Evolutionary conservation across 2,329 filamentous ascomycete species (phyloP), one percentile per base, ranked within the genome.

Genomic region (Pseudophaeomoniella oleicola): DNA sequence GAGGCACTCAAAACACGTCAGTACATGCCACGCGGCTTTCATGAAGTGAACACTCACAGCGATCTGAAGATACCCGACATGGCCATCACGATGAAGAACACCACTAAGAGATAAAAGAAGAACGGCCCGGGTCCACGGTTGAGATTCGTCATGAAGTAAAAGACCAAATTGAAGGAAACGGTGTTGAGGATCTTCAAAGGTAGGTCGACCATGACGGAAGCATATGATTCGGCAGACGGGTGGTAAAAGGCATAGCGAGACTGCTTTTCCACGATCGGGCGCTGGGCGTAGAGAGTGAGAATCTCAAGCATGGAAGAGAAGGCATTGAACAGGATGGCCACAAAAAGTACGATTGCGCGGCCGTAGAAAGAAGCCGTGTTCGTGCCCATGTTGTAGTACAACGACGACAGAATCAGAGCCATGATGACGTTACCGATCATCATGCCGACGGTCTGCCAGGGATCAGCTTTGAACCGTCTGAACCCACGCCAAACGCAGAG

Each of bases 41-140:
- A 82, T 34, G 81, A 69, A 3, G 84, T 86, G 2, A 78, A 62
- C 0, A 81, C 78, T n/a, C 72, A 84, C 44, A 92, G 82, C 4
- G 67, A 69, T 10, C 75, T 63, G 48, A 76, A 78, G 16, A 78
- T 60, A 0, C 67, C 63, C 5, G 69, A 70, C 54, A 78, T 71
- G 13, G 61, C 59, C 41, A 79, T 64, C 0, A 67, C 75, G 10
- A 67, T 64, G 1, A 68, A 55, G 53, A 73, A 77, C 0, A 72
- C 67, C 0, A 75, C 47, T 6, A 74, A 12, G 13, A 46, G 78
- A 45, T 67, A 77, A 1, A 72, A 77, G 46, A 81, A 78, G 56
- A 78, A 80, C 0, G 62, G 56, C 0, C 49, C 59, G 0, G 74
- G 73, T 0, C 59, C 55, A 30, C 52, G 50, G 3, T 63, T 67